Evolutionary conservation across 2,329 filamentous ascomycete species (phyloP).

Genomic region (Colletotrichum trifolii): DNA sequence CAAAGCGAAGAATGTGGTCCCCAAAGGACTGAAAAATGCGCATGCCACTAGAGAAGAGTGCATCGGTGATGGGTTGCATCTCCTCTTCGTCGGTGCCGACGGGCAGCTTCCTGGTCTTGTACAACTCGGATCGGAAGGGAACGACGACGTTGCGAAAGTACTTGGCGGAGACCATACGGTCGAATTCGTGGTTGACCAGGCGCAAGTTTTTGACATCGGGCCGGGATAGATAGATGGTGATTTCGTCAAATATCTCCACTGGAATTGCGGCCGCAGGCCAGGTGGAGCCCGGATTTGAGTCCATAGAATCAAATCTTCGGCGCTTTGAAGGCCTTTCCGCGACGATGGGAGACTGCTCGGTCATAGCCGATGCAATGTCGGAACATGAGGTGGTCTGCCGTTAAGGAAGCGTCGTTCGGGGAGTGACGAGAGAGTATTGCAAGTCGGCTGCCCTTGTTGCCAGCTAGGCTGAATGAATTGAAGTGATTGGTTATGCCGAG

Average conservation of each 20-base stretch:
- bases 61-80: slow-evolving; percentile 39
- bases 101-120: slow-evolving; percentile 48
- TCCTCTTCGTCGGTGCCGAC: slow-evolving; percentile 1
- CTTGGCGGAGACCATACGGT: slow-evolving; percentile 64
- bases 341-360: slow-evolving; percentile 1
- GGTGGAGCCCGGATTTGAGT: slow-evolving; percentile 13
- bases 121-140: slow-evolving; percentile 73
- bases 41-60: slow-evolving; percentile 60
- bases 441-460: too few relatives aligned
- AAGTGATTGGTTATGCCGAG: too few relatives aligned
- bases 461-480: too few relatives aligned
- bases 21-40: slow-evolving; percentile 72
- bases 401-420: background rate
- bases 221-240: slow-evolving; percentile 65
- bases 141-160: slow-evolving; percentile 74
- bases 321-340: slow-evolving; percentile 28
- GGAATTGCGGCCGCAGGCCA: slow-evolving; percentile 59
- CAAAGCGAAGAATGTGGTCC: slow-evolving; percentile 69
- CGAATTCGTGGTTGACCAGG: slow-evolving; percentile 68
- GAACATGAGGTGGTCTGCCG: slow-evolving; percentile 9
- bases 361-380: slow-evolving; percentile 19
- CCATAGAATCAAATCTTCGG: slow-evolving; percentile 26
- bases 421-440: too few relatives aligned
- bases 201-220: slow-evolving; percentile 70
- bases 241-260: slow-evolving; percentile 70